Conservation (phyloP, 768 basidiomycete genomes). For the Phanerochaete carnosa region DNA sequence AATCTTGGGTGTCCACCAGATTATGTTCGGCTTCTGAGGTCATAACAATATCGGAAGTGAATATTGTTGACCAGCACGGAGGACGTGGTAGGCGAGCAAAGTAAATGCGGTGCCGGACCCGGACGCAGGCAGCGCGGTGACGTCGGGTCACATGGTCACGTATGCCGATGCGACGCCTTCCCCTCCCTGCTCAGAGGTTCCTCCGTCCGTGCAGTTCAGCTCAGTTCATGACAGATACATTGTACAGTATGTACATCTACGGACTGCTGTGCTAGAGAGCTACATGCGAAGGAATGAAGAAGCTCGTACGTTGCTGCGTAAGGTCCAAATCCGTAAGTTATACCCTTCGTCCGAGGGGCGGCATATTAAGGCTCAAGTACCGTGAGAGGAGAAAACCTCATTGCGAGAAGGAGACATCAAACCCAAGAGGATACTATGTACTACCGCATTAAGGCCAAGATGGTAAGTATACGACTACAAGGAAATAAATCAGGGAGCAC, state of each 20-base stretch:
- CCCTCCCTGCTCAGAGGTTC: too few species aligned
- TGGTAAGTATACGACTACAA: slow-evolving; percentile 11
- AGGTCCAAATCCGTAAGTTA: background rate
- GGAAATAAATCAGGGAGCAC: slow-evolving; percentile 1
- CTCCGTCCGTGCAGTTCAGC: background rate
- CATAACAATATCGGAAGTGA: background rate
- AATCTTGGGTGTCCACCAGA: background rate
- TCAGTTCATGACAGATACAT: background rate
- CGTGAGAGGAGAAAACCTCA: background rate
- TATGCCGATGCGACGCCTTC: background rate
- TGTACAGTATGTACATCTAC: background rate
- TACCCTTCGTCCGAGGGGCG: background rate
- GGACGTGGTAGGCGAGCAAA: background rate
- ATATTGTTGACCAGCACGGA: background rate
- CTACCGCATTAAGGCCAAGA: slow-evolving; percentile 13
- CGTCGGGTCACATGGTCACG: background rate
- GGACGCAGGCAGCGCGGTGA: background rate
- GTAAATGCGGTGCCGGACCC: background rate
- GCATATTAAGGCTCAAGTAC: background rate
- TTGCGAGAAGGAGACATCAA: background rate
- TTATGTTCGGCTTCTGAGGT: background rate
- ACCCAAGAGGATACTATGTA: slow-evolving; percentile 5
- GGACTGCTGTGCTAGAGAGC: background rate
- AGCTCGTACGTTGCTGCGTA: background rate
- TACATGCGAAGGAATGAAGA: background rate